Base-by-base conservation (phyloP, 2,329 filamentous ascomycete genomes). In the Fonsecaea nubica region DNA sequence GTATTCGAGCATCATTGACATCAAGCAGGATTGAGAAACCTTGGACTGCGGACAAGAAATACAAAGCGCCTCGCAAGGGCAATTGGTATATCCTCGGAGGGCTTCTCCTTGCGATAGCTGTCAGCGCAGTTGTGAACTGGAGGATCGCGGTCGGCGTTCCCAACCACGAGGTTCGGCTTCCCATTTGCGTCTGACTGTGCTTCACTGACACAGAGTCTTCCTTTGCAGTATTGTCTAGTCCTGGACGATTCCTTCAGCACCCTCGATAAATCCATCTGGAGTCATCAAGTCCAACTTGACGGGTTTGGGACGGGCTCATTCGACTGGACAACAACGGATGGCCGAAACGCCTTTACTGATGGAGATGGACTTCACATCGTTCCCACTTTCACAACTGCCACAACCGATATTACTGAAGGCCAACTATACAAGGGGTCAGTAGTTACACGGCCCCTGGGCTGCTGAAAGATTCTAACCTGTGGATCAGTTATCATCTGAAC, bases 201-300 rank as follows among this genome's bases (percentile, higher is more conserved):
- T 63, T 66, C 64, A 58, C 58, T 66, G 42, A 66, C 64, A 63
- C 52, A 33, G 52, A 55, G 58, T 62, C 58, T 63, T 25, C 32
- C 58, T 58, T 62, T 92, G 90, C 79, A 84, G 76, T 84, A 85
- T 74, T 86, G 84, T 72, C 75, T 82, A n/a, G 75, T 86, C 4
- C 76, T 83, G 48, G 79, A 83, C 57, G 84, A 87, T 66, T 73
- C 82, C 69, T 87, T 86, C 73, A 75, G 77, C n/a, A 76, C 75
- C 1, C 75, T 85, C 52, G 73, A 75, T 74, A 12, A 72, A 75
- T 50, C 52, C 58, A 72, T 82, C n/a, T 86, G 84, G 84, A 79
- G 78, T 9, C 79, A 82, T 64, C 82, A 85, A 71, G 79, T 84
- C 35, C 79, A 83, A 72, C 71, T 81, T n/a, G 76, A 78, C 62